A percentile compares a stretch with the other conserved stretches of the same genome.
Conservation (phyloP, 192 early-diverging fungal species). For the Phlyctochytrium bullatum region DNA sequence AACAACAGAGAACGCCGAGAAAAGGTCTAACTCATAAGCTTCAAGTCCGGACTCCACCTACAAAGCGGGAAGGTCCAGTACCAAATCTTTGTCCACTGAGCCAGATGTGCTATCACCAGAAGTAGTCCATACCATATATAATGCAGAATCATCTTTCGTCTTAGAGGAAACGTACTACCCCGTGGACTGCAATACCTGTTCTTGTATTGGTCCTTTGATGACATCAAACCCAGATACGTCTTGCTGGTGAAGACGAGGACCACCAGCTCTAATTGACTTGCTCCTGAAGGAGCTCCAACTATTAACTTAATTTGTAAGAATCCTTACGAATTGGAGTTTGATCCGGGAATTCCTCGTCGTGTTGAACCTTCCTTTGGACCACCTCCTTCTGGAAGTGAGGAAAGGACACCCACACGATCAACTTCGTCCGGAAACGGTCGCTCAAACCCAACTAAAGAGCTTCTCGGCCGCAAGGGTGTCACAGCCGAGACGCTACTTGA, state of each 20-base stretch:
- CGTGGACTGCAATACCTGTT: background rate
- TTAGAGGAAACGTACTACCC: background rate
- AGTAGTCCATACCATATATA: constrained; percentile 38
- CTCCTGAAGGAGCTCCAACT: background rate
- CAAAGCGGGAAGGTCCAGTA: constrained; percentile 36
- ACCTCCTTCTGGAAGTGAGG: background rate
- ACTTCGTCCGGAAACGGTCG: background rate
- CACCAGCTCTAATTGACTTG: constrained; percentile 1
- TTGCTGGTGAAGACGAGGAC: background rate
- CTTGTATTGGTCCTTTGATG: constrained; percentile 17
- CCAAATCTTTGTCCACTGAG: constrained; percentile 23
- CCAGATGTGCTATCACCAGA: constrained; percentile 29
- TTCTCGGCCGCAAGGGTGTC: background rate
- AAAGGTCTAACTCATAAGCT: constrained; percentile 28
- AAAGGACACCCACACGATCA: background rate
- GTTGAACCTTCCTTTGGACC: background rate
- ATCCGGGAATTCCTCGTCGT: background rate
- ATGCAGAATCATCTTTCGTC: constrained; percentile 31
- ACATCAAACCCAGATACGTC: constrained; percentile 11
- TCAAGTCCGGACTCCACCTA: constrained; percentile 7
- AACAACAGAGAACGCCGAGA: constrained; percentile 7
- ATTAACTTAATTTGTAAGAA: background rate
- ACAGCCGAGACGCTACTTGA: background rate
- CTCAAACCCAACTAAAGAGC: background rate
- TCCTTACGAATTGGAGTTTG: background rate